Evolutionary conservation across 208 protist species (phyloP).

Genomic region (Naegleria lovaniensis): DNA sequence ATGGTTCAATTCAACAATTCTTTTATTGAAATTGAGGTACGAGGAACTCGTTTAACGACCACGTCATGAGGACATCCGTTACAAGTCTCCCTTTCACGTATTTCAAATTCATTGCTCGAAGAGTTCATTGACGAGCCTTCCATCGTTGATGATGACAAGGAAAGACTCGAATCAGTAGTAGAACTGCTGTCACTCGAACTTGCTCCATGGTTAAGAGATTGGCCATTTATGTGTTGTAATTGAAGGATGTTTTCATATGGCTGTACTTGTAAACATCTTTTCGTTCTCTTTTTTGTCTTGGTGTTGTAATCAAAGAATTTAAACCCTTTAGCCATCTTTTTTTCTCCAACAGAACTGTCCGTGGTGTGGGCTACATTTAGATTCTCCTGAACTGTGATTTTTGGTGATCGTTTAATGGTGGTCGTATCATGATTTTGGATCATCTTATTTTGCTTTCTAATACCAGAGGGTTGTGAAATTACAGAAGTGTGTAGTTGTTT

Average conservation of each 20-base stretch:
- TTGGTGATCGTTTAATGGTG: no score
- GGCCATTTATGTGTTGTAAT: neutral
- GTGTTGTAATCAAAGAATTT: neutral
- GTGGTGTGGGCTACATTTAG: no score
- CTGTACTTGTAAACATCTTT: neutral
- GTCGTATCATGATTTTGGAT: no score
- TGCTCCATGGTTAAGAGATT: neutral
- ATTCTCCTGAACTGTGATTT: no score
- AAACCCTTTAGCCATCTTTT: neutral
- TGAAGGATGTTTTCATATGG: neutral
- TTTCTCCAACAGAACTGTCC: no score
- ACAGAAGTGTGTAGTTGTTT: neutral
- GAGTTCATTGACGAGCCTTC: neutral
- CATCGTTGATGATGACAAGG: neutral
- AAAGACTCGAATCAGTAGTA: neutral
- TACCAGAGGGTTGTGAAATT: neutral
- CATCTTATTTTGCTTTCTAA: no score
- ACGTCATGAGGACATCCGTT: no score
- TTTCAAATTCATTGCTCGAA: no score
- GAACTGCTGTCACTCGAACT: neutral
- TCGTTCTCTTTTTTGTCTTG: neutral
- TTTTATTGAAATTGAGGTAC: neutral
- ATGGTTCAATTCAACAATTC: neutral
- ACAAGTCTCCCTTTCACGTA: no score
- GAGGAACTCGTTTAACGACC: neutral